Evolutionary conservation across 306 rosid species (phyloP), one percentile per base, ranked within the genome.

Genomic region (Acacia acuminata): DNA sequence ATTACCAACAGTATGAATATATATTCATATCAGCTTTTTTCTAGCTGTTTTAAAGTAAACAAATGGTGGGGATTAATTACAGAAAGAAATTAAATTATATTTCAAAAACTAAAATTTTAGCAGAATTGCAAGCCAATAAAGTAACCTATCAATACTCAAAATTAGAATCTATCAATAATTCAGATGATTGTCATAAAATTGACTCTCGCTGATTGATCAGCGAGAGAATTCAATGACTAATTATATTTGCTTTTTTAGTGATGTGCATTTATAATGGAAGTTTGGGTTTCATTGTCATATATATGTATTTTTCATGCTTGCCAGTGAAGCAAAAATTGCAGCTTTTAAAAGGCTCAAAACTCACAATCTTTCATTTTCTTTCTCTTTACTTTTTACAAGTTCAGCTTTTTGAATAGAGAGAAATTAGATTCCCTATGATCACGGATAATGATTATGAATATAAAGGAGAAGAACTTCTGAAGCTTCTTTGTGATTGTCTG

Each of bases 241-340:
- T 5, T 5, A 36, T 5, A 36, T 36, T 36, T 8, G 7, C 40
- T 36, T 36, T 36, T 36, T 36, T 5, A 36, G 40, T 36, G 40
- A 36, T 36, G 40, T 36, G 40, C 5, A 5, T 36, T 36, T 76
- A 71, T n/a, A 81, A 87, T 77, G 87, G 77, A 82, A 48, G 87
- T 81, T 82, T 66, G 81, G 53, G 76, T 34, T 80, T 88, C 87
- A 75, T 77, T 75, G 84, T 85, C 82, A 79, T 76, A 68, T 51
- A 7, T 5, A 8, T n/a, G 12, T 55, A 3, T 65, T 58, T 75
- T 78, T 27, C 70, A 58, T 73, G 72, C 79, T 75, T 79, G 77
- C 75, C 45, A 65, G 73, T 45, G 69, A 56, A 82, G 82, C 82
- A 79, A 75, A 38, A 71, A 83, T 22, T 79, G 22, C 42, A 45